Evolutionary conservation across 2,329 filamentous ascomycete species (phyloP).

Genomic region (Nothophoma quercina): DNA sequence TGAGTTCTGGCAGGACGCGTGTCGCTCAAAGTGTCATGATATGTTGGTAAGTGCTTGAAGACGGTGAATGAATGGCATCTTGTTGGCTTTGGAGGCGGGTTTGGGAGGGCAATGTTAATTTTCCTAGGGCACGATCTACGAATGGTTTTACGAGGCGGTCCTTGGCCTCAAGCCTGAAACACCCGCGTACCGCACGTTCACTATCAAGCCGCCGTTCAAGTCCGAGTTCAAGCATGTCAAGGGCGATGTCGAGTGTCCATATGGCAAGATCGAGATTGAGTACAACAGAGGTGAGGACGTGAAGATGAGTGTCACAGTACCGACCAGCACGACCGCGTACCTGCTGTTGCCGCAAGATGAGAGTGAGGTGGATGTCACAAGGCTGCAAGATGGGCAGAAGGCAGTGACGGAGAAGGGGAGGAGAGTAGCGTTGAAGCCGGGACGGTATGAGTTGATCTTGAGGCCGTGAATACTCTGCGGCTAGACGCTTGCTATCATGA

Average conservation of each 20-base stretch:
- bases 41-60: too few relatives aligned
- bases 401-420: neutral
- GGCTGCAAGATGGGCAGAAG: neutral
- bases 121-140: conserved; percentile 59
- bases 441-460: conserved; percentile 11
- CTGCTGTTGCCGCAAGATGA: conserved; percentile 22
- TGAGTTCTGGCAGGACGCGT: conserved; percentile 57
- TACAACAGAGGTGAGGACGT: conserved; percentile 19
- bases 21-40: conserved; percentile 57
- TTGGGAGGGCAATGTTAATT: too few relatives aligned
- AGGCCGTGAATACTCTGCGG: conserved; percentile 8
- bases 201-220: conserved; percentile 50
- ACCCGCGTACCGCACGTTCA: conserved; percentile 53
- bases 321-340: conserved; percentile 30
- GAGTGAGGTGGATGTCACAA: conserved; percentile 15
- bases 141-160: conserved; percentile 57
- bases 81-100: too few relatives aligned
- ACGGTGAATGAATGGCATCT: too few relatives aligned
- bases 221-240: conserved; percentile 52
- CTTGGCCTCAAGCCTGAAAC: conserved; percentile 49
- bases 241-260: conserved; percentile 52
- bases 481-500: too few relatives aligned
- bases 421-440: conserved; percentile 19
- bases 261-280: conserved; percentile 46
- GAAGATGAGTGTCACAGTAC: conserved; percentile 33